These are phyloP conservation scores for Bassia scoparia DNA, from an alignment of 148 eudicot species.

Conservation along the genomic window DNA sequence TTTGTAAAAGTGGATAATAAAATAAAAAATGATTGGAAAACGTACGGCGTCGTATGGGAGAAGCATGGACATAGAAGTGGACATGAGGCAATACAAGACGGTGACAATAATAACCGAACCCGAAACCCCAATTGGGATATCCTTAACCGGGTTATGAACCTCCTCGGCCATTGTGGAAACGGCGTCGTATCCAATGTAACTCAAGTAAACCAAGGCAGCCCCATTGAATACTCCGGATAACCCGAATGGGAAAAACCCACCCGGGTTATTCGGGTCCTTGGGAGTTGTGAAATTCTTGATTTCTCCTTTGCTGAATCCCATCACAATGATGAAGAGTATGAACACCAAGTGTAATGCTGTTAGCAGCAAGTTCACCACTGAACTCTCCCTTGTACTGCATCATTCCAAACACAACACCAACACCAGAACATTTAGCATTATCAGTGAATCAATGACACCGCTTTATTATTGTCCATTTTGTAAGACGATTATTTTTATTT, in stretches of 20 bases:
- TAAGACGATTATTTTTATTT: background rate
- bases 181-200: constrained; percentile 90
- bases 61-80: constrained; percentile 85
- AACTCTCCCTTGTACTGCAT: constrained; percentile 83
- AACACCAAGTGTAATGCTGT: constrained; percentile 66
- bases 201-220: constrained; percentile 81
- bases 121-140: constrained; percentile 82
- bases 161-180: constrained; percentile 97
- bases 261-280: constrained; percentile 42
- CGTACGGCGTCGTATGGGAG: constrained; percentile 83
- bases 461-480: background rate
- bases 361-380: constrained; percentile 61
- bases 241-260: constrained; percentile 79
- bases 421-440: background rate
- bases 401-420: background rate
- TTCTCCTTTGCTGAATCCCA: constrained; percentile 77
- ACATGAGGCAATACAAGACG: constrained; percentile 79
- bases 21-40: background rate
- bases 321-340: constrained; percentile 59
- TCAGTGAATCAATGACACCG: background rate
- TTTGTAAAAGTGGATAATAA: background rate
- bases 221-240: constrained; percentile 73
- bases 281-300: constrained; percentile 54
- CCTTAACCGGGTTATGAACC: constrained; percentile 65
- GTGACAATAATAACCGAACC: constrained; percentile 86